Evolutionary conservation across 495 filamentous ascomycete species (phyloP), one percentile per base, ranked within the genome.

Genomic region (Penicillium pancosmium): DNA sequence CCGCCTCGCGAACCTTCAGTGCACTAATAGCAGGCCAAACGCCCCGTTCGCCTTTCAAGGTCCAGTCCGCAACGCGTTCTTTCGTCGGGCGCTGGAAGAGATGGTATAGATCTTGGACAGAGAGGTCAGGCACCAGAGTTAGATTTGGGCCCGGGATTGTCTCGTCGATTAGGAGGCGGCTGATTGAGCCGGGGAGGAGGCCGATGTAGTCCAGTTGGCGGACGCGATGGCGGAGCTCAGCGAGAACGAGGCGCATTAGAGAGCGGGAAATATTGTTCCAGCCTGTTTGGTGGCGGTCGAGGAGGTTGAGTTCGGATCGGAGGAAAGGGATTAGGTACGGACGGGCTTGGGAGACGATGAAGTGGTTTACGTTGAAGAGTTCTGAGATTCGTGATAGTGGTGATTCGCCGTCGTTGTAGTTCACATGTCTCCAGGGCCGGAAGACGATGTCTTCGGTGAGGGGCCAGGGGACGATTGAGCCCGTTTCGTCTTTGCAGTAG

Each of bases 351-450:
- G 92, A 96, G 57, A 97, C 91, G 65, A 98, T 95, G 74, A 96
- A 97, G 72, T 97, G 92, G 71, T 97, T 98, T 66, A 97, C 92
- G 69, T 97, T 97, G 82, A 96, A 97, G 27, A 97, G 86, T 71
- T 96, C 90, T 7, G 91, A 88, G 53, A 97, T 89, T 46, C 93
- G 86, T 38, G 85, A 80, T 5, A 97, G 82, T 0, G 93, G 93
- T 2, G 90, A 90, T 67, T 93, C 88, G 46, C 85, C 86, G 57
- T 91, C 91, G 41, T 79, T 82, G 73, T 90, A 89, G 33, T 82
- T 82, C 50, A 84, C 80, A 47, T 88, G 83, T 18, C 84, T 86
- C 84, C 86, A 90, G 19, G 87, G 82, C 41, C 78, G 81, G 73
- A 92, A 90, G 36, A 85, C 82, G 10, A 84, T 80, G 40, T 87